Evolutionary conservation across 441 rosid genomes (phyloP).

Genomic region (Brassica hybrid): DNA sequence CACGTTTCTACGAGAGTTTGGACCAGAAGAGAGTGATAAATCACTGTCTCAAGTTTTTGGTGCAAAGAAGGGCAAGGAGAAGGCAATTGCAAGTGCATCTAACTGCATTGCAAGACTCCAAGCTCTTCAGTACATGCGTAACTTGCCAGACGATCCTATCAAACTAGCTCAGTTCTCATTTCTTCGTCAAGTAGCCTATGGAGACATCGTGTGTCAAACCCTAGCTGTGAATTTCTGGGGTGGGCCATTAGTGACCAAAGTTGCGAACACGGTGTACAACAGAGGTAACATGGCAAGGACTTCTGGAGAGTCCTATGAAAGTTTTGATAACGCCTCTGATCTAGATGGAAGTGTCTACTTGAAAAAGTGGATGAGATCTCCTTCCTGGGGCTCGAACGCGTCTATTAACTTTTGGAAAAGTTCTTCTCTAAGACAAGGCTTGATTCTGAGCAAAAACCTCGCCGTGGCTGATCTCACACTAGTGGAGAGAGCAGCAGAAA

Average conservation of each 20-base stretch:
- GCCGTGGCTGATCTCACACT: conserved; percentile 77
- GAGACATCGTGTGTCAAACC: conserved; percentile 80
- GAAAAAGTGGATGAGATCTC: conserved; percentile 91
- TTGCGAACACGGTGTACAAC: conserved; percentile 50
- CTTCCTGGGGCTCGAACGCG: conserved; percentile 82
- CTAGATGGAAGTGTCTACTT: conserved; percentile 93
- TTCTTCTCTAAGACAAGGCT: conserved; percentile 59
- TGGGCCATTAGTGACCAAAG: conserved; percentile 73
- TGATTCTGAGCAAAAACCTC: conserved; percentile 82
- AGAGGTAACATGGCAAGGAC: conserved; percentile 42
- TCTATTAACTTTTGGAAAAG: conserved; percentile 86
- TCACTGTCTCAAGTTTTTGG: conserved; percentile 73
- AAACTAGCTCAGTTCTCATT: conserved; percentile 88
- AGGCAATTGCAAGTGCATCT: conserved; percentile 64
- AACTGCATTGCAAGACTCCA: conserved; percentile 90
- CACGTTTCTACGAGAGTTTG: conserved; percentile 75
- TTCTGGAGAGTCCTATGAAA: conserved; percentile 54
- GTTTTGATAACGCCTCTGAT: conserved; percentile 63
- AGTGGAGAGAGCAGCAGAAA: conserved; percentile 75
- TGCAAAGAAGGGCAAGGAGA: conserved; percentile 83
- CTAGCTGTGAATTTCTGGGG: conserved; percentile 92
- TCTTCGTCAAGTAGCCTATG: conserved; percentile 78
- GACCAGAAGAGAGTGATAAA: conserved; percentile 67
- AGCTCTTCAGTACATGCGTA: conserved; percentile 84
- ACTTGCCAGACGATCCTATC: conserved; percentile 84